Conservation (phyloP, 2,329 filamentous ascomycete genomes). For the Dissoconium aciculare region DNA sequence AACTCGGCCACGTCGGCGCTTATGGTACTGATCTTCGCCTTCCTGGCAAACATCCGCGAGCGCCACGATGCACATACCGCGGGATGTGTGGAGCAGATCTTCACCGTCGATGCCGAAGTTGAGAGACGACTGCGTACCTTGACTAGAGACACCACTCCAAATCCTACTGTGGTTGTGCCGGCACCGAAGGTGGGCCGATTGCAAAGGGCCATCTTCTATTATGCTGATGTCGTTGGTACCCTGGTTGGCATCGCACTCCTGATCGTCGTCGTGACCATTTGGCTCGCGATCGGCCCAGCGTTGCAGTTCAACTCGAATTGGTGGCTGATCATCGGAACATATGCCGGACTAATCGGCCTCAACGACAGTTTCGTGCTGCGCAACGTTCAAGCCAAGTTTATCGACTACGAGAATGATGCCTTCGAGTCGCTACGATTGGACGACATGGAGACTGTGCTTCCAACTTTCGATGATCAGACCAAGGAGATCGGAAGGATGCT, state of each 20-base stretch:
- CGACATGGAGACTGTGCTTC: not conserved
- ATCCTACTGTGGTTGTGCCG: slow-evolving; percentile 10
- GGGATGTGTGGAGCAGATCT: slow-evolving; percentile 22
- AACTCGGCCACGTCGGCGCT: slow-evolving; percentile 32
- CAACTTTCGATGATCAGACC: not conserved
- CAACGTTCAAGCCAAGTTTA: slow-evolving; percentile 28
- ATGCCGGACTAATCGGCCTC: slow-evolving; percentile 33
- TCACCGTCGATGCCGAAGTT: slow-evolving; percentile 20
- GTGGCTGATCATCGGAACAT: slow-evolving; percentile 36
- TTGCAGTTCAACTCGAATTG: slow-evolving; percentile 31
- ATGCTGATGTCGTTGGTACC: slow-evolving; percentile 31
- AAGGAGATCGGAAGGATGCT: too few species aligned
- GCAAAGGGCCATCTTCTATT: slow-evolving; percentile 29
- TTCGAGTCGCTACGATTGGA: slow-evolving; percentile 1
- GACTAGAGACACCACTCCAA: slow-evolving; percentile 2
- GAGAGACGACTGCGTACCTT: slow-evolving; percentile 2
- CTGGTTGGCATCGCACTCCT: slow-evolving; percentile 28
- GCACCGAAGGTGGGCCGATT: slow-evolving; percentile 21
- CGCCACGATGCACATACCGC: slow-evolving; percentile 24
- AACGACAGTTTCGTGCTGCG: slow-evolving; percentile 33
- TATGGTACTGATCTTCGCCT: slow-evolving; percentile 29
- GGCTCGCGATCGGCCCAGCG: slow-evolving; percentile 27
- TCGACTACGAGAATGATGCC: slow-evolving; percentile 9
- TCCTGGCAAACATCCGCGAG: slow-evolving; percentile 28
- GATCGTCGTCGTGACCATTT: slow-evolving; percentile 24